Conservation (phyloP, 169 alveolate genomes). For the Plasmodium inui region DNA sequence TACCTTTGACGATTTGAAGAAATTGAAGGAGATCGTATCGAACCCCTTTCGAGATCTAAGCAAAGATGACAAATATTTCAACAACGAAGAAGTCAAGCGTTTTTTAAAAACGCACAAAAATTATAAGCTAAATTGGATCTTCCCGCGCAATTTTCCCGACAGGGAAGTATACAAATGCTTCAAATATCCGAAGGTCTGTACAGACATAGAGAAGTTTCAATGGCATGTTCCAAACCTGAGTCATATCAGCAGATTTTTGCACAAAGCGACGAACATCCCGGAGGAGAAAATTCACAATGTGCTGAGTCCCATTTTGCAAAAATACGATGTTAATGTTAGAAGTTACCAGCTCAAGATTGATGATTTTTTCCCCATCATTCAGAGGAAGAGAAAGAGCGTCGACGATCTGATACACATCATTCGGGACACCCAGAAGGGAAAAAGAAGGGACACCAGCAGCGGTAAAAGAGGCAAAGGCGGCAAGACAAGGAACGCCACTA, state of each 20-base stretch:
- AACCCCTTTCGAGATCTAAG: slow-evolving; percentile 74
- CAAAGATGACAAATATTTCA: slow-evolving; percentile 40
- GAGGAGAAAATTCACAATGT: slow-evolving; percentile 60
- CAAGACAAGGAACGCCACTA: no score
- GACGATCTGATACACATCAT: slow-evolving; percentile 37
- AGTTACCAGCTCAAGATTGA: slow-evolving; percentile 49
- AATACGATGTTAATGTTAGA: slow-evolving; percentile 41
- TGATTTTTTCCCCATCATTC: slow-evolving; percentile 62
- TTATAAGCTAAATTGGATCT: slow-evolving; percentile 83
- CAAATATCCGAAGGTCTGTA: slow-evolving; percentile 77
- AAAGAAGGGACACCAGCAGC: background rate
- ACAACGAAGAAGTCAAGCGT: slow-evolving; percentile 73
- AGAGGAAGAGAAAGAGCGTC: slow-evolving; percentile 42
- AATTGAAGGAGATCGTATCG: slow-evolving; percentile 87
- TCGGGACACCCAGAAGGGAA: slow-evolving; percentile 17
- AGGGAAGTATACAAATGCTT: slow-evolving; percentile 84
- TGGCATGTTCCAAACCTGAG: slow-evolving; percentile 52
- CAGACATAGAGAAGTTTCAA: slow-evolving; percentile 47
- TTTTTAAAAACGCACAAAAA: slow-evolving; percentile 82
- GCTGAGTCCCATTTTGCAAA: slow-evolving; percentile 38
- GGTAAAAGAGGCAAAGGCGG: background rate
- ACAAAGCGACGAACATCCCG: slow-evolving; percentile 36
- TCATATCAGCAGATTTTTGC: slow-evolving; percentile 13
- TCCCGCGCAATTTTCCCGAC: slow-evolving; percentile 83
- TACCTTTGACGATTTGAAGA: slow-evolving; percentile 85